Evolutionary conservation across 306 rosid species (phyloP).

Genomic region (Prunus salicina): DNA sequence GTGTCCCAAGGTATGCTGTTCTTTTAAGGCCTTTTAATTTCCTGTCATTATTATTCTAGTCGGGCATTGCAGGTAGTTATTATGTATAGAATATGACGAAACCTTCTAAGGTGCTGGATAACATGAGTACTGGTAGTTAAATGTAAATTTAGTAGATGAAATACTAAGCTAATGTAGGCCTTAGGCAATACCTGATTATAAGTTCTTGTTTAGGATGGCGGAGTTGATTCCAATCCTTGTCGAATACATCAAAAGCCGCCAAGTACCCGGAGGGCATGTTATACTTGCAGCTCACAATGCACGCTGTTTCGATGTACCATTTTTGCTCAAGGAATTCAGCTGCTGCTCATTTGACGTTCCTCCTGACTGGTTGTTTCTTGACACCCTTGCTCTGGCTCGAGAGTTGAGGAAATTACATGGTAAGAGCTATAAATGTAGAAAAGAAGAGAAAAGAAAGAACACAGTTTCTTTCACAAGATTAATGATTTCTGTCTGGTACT

Average conservation of each 20-base stretch:
- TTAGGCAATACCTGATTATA: not conserved
- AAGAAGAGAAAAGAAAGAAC: not conserved
- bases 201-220: not conserved
- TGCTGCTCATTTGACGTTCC: not conserved
- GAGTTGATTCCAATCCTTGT: not conserved
- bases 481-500: not conserved
- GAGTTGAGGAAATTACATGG: not conserved
- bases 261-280: not conserved
- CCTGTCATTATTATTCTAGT: not conserved
- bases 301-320: not conserved
- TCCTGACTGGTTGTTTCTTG: not conserved
- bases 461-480: not conserved
- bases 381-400: not conserved
- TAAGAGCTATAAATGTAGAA: not conserved
- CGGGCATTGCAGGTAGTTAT: too few species aligned
- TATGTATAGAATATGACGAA: too few species aligned
- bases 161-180: not conserved
- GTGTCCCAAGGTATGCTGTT: not conserved
- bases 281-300: conserved; percentile 6
- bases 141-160: not conserved
- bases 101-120: not conserved
- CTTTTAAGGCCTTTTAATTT: not conserved
- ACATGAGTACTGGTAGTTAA: not conserved
- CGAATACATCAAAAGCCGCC: not conserved
- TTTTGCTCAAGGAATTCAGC: not conserved